Percentiles rank a stretch among this genome's conserved stretches.
Evolutionary conservation across 805 yeast species (phyloP).

Genomic region (Tetrapisispora iriomotensis): DNA sequence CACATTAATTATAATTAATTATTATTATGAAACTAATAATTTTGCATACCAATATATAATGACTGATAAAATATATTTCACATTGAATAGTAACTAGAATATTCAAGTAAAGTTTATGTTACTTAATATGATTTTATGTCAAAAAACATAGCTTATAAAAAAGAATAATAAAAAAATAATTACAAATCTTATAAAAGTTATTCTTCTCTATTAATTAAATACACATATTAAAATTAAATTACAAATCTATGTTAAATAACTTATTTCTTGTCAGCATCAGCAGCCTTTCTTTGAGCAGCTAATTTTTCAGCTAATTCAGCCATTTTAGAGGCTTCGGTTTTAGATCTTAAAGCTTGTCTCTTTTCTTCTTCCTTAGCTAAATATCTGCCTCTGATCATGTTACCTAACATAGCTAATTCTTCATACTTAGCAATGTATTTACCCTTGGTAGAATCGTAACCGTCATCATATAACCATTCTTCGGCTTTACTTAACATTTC

Average conservation of each 20-base stretch:
- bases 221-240: conserved; percentile 2
- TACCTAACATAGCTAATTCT: conserved; percentile 89
- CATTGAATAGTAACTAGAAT: too few relatives aligned
- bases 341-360: conserved; percentile 75
- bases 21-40: too few relatives aligned
- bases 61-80: too few relatives aligned
- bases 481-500: conserved; percentile 74
- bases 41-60: too few relatives aligned
- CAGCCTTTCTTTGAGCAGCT: conserved; percentile 68
- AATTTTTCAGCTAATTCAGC: conserved; percentile 75
- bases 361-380: conserved; percentile 88
- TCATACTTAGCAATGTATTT: conserved; percentile 95
- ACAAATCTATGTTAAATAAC: conserved; percentile 1
- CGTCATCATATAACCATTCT: conserved; percentile 97
- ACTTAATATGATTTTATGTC: too few relatives aligned
- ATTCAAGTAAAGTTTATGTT: too few relatives aligned
- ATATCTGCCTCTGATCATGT: conserved; percentile 91
- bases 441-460: conserved; percentile 91
- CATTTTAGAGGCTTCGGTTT: conserved; percentile 77
- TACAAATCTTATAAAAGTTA: background rate
- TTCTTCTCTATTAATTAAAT: background rate
- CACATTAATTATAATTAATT: too few relatives aligned
- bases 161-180: too few relatives aligned
- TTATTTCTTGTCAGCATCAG: conserved; percentile 26
- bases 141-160: too few relatives aligned